Evolutionary conservation across 768 basidiomycete genomes (phyloP).

Genomic region (Leccinum fibrillosum): DNA sequence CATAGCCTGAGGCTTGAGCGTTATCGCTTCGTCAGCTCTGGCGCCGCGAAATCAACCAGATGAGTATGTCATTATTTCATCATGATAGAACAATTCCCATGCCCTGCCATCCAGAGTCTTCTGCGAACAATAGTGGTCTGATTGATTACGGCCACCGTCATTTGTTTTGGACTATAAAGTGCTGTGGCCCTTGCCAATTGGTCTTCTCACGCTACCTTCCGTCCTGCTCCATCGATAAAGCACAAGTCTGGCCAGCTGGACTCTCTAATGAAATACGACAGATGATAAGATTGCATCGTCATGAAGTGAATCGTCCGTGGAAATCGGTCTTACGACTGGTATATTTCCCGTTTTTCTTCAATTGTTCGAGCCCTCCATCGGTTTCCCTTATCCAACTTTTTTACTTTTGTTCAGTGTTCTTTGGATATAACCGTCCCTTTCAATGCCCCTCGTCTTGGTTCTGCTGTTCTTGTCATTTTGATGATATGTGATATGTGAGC

Average conservation of each 20-base stretch:
- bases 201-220: slow-evolving; percentile 20
- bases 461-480: slow-evolving; percentile 2
- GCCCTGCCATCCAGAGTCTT: not conserved
- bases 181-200: not conserved
- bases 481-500: not conserved
- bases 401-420: slow-evolving; percentile 6
- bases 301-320: not conserved
- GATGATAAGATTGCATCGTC: slow-evolving; percentile 9
- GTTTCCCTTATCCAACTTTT: slow-evolving; percentile 2
- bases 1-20: not conserved
- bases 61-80: not conserved
- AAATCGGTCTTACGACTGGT: slow-evolving; percentile 10
- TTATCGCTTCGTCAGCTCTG: not conserved
- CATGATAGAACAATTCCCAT: not conserved
- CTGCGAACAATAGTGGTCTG: slow-evolving; percentile 2
- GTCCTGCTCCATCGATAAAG: slow-evolving; percentile 11
- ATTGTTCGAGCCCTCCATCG: not conserved
- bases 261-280: slow-evolving; percentile 11
- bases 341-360: not conserved
- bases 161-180: slow-evolving; percentile 11
- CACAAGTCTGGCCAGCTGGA: slow-evolving; percentile 7
- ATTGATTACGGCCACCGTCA: slow-evolving; percentile 10
- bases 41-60: not conserved
- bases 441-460: not conserved
- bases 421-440: slow-evolving; percentile 2